Evolutionary conservation across 2,329 filamentous ascomycete genomes (phyloP).

Genomic region (Pleomassaria siparia): DNA sequence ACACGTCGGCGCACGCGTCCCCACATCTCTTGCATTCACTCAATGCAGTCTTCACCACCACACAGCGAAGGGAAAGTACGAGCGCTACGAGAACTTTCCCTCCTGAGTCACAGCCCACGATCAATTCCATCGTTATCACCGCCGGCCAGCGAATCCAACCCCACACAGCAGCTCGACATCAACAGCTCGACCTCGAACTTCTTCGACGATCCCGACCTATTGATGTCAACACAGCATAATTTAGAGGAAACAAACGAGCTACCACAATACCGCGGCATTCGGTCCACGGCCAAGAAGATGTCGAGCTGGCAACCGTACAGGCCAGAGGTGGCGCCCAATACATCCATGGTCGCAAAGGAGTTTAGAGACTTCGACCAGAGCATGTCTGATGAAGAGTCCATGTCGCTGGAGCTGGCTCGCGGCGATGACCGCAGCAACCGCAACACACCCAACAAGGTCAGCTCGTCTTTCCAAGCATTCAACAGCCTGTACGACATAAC

Average conservation of each 20-base stretch:
- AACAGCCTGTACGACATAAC: slow-evolving; percentile 52
- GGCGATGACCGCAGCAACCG: slow-evolving; percentile 47
- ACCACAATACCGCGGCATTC: slow-evolving; percentile 36
- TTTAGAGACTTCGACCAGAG: slow-evolving; percentile 47
- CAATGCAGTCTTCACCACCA: slow-evolving; percentile 42
- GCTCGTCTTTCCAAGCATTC: slow-evolving; percentile 55
- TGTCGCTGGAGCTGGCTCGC: slow-evolving; percentile 61
- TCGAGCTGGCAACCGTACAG: slow-evolving; percentile 39
- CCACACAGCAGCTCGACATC: slow-evolving; percentile 35
- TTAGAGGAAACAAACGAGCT: slow-evolving; percentile 40
- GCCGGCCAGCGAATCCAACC: slow-evolving; percentile 39
- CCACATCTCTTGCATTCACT: slow-evolving; percentile 17
- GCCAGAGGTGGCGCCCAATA: slow-evolving; percentile 39
- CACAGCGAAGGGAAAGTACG: slow-evolving; percentile 41
- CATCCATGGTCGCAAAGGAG: slow-evolving; percentile 43
- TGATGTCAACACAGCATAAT: slow-evolving; percentile 43
- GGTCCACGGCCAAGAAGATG: slow-evolving; percentile 42
- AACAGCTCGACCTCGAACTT: slow-evolving; percentile 30
- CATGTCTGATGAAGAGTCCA: slow-evolving; percentile 46
- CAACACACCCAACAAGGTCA: slow-evolving; percentile 46
- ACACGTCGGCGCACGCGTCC: slow-evolving; percentile 22
- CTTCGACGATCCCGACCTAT: slow-evolving; percentile 38
- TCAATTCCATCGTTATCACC: slow-evolving; percentile 32
- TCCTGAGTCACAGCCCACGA: slow-evolving; percentile 36
- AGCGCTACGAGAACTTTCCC: slow-evolving; percentile 41